phyloP scores from a whole-genome alignment of 345 rosid genomes.

The Barbarea vulgaris region DNA sequence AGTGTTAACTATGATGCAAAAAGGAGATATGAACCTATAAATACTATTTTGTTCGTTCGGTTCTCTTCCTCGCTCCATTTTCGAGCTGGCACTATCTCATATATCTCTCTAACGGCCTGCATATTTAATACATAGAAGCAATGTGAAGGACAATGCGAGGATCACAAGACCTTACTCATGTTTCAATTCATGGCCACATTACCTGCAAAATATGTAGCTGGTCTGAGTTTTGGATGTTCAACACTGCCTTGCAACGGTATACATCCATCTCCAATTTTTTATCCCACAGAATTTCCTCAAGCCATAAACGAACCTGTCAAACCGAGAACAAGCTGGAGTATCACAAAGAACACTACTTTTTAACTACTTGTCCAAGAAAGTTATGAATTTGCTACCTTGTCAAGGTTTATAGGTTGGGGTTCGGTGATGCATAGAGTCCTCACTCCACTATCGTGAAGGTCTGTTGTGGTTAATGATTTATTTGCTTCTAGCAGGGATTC shows the following conservation, averaged over 20 bases:
- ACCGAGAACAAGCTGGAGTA: slow-evolving; percentile 8
- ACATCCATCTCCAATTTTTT: slow-evolving; percentile 77
- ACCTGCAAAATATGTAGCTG: slow-evolving; percentile 93
- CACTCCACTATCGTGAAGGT: slow-evolving; percentile 79
- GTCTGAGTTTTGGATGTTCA: slow-evolving; percentile 65
- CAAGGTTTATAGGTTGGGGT: slow-evolving; percentile 58
- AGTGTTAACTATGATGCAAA: neutral
- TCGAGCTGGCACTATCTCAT: slow-evolving; percentile 81
- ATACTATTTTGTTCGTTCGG: slow-evolving; percentile 68
- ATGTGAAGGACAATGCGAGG: slow-evolving; percentile 2
- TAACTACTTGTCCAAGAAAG: neutral
- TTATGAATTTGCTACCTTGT: slow-evolving; percentile 58
- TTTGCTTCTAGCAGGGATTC: slow-evolving; percentile 70
- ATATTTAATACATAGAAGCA: slow-evolving; percentile 23
- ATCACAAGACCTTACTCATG: neutral
- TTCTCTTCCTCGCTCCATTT: slow-evolving; percentile 70
- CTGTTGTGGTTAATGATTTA: slow-evolving; percentile 55
- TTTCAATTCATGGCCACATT: slow-evolving; percentile 14
- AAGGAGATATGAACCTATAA: slow-evolving; percentile 60
- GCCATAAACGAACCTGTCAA: slow-evolving; percentile 72
- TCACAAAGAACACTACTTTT: slow-evolving; percentile 2
- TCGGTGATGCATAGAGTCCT: slow-evolving; percentile 76
- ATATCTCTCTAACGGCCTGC: slow-evolving; percentile 95
- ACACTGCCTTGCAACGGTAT: slow-evolving; percentile 91
- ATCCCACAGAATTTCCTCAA: slow-evolving; percentile 95